These are phyloP conservation scores for Musa acuminata DNA, from an alignment of 176 grass and related monocot species.

Conservation along the genomic window DNA sequence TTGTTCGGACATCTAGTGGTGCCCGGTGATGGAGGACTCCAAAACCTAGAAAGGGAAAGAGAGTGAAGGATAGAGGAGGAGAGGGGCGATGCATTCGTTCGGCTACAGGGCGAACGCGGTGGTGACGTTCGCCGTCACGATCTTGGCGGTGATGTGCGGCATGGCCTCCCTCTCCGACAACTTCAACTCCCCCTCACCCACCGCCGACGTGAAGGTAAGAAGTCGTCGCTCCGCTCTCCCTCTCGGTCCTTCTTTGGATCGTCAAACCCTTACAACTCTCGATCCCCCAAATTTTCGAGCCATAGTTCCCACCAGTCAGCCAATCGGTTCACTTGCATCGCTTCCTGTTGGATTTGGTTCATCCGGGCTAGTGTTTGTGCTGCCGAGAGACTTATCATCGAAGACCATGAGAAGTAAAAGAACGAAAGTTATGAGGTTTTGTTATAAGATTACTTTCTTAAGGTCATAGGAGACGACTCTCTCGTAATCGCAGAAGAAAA, in stretches of 20 bases:
- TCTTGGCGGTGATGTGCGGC: constrained; percentile 85
- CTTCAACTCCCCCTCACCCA: constrained; percentile 54
- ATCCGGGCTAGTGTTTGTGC: not conserved
- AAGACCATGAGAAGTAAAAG: no score
- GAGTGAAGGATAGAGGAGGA: not conserved
- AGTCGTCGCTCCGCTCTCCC: not conserved
- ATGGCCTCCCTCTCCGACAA: constrained; percentile 87
- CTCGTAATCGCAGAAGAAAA: no score
- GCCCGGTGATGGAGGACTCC: not conserved
- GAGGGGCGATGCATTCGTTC: constrained; percentile 69
- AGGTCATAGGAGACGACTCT: no score
- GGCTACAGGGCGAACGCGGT: constrained; percentile 82
- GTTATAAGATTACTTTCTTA: no score
- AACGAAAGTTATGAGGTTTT: no score
- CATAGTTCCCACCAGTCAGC: not conserved
- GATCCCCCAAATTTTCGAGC: not conserved
- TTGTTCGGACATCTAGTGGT: not conserved
- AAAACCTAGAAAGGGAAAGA: constrained; percentile 14
- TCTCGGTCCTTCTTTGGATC: not conserved
- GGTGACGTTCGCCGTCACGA: constrained; percentile 74
- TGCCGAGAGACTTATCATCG: not conserved
- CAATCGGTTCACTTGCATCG: not conserved
- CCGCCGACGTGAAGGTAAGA: constrained; percentile 74
- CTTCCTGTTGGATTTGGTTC: not conserved
- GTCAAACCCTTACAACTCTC: not conserved